Percentiles rank a stretch among this genome's conserved stretches.
phyloP scores from a whole-genome alignment of 352 stramenopile genomes.

The Globisporangium uncinulatum region DNA sequence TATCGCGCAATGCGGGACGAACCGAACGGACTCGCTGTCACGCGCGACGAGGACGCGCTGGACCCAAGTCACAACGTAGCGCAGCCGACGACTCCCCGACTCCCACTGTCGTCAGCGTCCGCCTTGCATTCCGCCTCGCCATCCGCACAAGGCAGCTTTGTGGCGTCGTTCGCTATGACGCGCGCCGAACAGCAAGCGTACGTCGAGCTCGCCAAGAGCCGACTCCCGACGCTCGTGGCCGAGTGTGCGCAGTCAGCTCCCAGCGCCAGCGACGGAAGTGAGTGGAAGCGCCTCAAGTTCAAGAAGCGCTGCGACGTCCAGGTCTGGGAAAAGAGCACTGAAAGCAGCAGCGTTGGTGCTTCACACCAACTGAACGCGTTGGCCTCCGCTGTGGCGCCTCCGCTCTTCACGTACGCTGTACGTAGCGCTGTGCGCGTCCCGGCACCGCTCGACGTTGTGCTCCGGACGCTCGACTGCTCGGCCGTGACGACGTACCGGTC shows the following conservation, averaged over 20 bases:
- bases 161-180: slow-evolving; percentile 44
- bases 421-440: slow-evolving; percentile 49
- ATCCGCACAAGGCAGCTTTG: slow-evolving; percentile 30
- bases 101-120: no score
- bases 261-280: neutral
- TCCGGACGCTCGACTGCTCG: slow-evolving; percentile 58
- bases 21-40: neutral
- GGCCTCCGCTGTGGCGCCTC: neutral
- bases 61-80: neutral
- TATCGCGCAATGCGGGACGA: neutral
- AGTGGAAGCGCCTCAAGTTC: slow-evolving; percentile 26
- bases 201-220: slow-evolving; percentile 18
- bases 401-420: slow-evolving; percentile 34
- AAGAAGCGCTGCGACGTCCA: slow-evolving; percentile 25
- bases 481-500: slow-evolving; percentile 51
- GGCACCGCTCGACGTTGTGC: slow-evolving; percentile 44
- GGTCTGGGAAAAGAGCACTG: slow-evolving; percentile 49
- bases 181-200: slow-evolving; percentile 31
- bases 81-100: neutral
- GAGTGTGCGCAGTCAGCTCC: slow-evolving; percentile 20
- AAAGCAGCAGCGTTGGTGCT: slow-evolving; percentile 6
- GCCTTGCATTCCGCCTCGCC: no score
- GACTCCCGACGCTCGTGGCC: slow-evolving; percentile 24
- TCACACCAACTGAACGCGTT: no score
- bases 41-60: slow-evolving; percentile 1